Percentiles rank a stretch among this genome's conserved stretches.
phyloP scores from a whole-genome alignment of 2,329 filamentous ascomycete genomes.

The Hymenotorrendiella dingleyae region DNA sequence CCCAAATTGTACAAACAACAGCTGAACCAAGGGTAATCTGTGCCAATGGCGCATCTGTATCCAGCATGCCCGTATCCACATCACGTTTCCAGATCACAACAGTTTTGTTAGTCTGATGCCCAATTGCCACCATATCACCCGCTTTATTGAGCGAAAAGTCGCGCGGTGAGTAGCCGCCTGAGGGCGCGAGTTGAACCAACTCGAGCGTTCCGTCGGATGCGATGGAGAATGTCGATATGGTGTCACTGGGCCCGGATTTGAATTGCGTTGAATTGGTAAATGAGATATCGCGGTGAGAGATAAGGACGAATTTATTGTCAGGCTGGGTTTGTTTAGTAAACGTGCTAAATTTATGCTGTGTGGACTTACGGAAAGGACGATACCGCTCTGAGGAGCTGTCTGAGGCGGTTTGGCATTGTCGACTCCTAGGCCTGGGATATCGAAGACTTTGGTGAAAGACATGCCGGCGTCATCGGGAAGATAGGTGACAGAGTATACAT shows the following conservation, averaged over 20 bases:
- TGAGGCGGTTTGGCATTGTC: constrained; percentile 5
- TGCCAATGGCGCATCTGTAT: neutral
- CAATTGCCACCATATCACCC: constrained; percentile 38
- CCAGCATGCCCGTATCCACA: constrained; percentile 34
- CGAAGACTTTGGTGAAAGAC: constrained; percentile 6
- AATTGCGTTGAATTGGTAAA: constrained; percentile 6
- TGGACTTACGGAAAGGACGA: constrained; percentile 8
- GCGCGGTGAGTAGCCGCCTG: constrained; percentile 38
- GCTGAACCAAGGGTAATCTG: neutral
- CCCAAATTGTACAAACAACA: constrained; percentile 8
- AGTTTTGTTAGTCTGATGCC: constrained; percentile 34
- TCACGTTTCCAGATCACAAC: constrained; percentile 37
- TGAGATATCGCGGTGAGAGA: constrained; percentile 14
- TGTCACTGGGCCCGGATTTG: constrained; percentile 28
- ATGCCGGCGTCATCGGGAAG: neutral
- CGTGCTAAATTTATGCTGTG: neutral
- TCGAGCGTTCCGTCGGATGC: constrained; percentile 32
- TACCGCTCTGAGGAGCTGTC: constrained; percentile 8
- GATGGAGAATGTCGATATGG: constrained; percentile 35
- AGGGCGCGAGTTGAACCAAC: constrained; percentile 37
- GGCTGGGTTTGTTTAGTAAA: constrained; percentile 5
- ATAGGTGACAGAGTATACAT: constrained; percentile 24
- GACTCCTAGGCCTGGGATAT: constrained; percentile 9
- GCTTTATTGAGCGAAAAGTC: constrained; percentile 39
- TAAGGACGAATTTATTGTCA: constrained; percentile 13